phyloP scores from a whole-genome alignment of 805 yeast genomes.

The Lipomyces chichibuensis region DNA sequence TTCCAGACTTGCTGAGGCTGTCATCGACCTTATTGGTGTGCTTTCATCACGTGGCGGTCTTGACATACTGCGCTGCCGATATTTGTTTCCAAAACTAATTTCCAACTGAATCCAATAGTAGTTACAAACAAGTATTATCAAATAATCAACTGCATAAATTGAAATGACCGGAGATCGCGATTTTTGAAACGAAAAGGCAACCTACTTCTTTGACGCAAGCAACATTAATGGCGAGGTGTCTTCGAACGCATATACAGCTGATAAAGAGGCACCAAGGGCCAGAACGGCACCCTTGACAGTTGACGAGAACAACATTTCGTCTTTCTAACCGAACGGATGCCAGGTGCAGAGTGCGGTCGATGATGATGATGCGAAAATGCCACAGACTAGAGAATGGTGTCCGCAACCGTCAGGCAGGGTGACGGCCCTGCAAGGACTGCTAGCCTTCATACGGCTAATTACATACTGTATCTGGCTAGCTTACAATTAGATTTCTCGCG shows the following conservation, averaged over 20 bases:
- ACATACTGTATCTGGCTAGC: not conserved
- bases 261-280: constrained; percentile 29
- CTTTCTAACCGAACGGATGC: not conserved
- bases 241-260: constrained; percentile 36
- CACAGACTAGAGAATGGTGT: not conserved
- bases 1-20: not conserved
- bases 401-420: not conserved
- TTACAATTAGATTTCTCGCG: not conserved
- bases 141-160: not conserved
- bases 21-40: not conserved
- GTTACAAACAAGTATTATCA: not conserved
- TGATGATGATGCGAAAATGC: constrained; percentile 5
- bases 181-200: not conserved
- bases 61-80: not conserved
- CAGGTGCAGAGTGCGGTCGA: constrained; percentile 1
- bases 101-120: not conserved
- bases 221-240: constrained; percentile 39
- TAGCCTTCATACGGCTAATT: constrained; percentile 4
- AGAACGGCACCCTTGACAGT: constrained; percentile 27
- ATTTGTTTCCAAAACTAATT: not conserved
- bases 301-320: constrained; percentile 26
- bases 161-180: not conserved
- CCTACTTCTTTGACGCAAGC: constrained; percentile 33
- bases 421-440: constrained; percentile 10
- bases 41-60: not conserved